Evolutionary conservation across 2,329 filamentous ascomycete species (phyloP), one percentile per base, ranked within the genome.

Genomic region (Colletotrichum echinochloae): DNA sequence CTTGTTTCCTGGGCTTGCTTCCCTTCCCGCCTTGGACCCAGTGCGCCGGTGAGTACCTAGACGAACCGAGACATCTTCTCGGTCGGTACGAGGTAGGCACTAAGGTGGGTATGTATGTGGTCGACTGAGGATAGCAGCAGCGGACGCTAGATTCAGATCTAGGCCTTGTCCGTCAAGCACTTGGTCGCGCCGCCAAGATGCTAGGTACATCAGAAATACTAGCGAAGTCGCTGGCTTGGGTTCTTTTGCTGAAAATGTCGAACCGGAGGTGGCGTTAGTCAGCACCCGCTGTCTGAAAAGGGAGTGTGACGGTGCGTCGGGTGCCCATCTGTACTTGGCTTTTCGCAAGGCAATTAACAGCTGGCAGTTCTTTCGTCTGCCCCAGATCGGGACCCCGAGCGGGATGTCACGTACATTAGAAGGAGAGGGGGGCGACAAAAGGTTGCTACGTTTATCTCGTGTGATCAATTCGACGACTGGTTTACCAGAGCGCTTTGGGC

Each of bases 141-240:
- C 52, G 26, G n/a, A 51, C 49, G 49, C 63, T 56, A 66, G 63
- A 48, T 48, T 52, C 63, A 59, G 49, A 46, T 28, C 68, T 68
- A 70, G 51, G 62, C 68, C 64, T 7, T 46, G 59, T 62, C 37
- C 52, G 68, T 54, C 39, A 35, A 57, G 59, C 65, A 67, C 51
- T 67, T 70, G 57, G 68, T 70, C 57, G 64, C 51, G 64, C 9
- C 41, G 20, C 44, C 20, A 59, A 49, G 35, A 44, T 57, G 35
- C 49, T n/a, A 44, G 2, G n/a, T 60, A 70, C 44, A 23, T n/a
- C 20, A 44, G 5, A 41, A 26, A 37, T 65, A 33, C 62, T 69
- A 66, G 61, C 60, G 60, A 62, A 23, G 60, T n/a, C 60, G 48
- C 60, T 52, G 60, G 60, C 35, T 52, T 54, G 60, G 35, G 48